phyloP scores from a whole-genome alignment of 2,329 filamentous ascomycete genomes.

The Capronia americana region DNA sequence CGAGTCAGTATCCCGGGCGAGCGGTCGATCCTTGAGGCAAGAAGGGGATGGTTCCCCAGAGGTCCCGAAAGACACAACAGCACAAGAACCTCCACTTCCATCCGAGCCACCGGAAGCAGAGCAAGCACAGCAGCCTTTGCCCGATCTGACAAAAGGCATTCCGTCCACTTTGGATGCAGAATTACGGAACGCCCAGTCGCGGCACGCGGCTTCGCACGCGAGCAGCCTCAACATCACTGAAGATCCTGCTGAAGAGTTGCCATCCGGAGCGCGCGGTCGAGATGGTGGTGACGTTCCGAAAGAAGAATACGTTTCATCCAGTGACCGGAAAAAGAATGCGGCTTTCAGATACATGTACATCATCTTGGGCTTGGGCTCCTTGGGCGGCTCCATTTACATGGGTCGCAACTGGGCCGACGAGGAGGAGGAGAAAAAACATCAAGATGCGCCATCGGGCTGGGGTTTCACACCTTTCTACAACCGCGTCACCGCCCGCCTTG shows the following conservation, averaged over 20 bases:
- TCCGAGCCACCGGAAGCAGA: slow-evolving; percentile 4
- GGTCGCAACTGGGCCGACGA: slow-evolving; percentile 84
- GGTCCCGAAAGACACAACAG: slow-evolving; percentile 7
- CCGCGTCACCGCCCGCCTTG: slow-evolving; percentile 76
- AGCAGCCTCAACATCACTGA: slow-evolving; percentile 60
- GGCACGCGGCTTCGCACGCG: slow-evolving; percentile 43
- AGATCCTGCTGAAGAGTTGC: slow-evolving; percentile 56
- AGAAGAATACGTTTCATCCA: slow-evolving; percentile 86
- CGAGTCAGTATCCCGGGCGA: slow-evolving; percentile 29
- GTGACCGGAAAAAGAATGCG: slow-evolving; percentile 78
- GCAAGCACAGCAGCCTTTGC: slow-evolving; percentile 70
- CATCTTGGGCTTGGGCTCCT: slow-evolving; percentile 61
- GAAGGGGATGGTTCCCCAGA: neutral
- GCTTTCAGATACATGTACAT: slow-evolving; percentile 78
- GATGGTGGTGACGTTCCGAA: slow-evolving; percentile 71
- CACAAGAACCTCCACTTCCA: neutral
- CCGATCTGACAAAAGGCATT: slow-evolving; percentile 92
- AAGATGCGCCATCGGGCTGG: slow-evolving; percentile 82
- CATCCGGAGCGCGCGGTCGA: slow-evolving; percentile 59
- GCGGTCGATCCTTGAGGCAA: slow-evolving; percentile 24
- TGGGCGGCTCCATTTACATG: slow-evolving; percentile 72
- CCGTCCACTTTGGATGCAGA: slow-evolving; percentile 88
- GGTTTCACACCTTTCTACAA: slow-evolving; percentile 76
- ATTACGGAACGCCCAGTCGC: slow-evolving; percentile 56
- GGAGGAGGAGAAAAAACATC: slow-evolving; percentile 72